These are phyloP conservation scores for Aspergillus fijiensis DNA, from an alignment of 2,329 filamentous ascomycete species.

Conservation along the genomic window DNA sequence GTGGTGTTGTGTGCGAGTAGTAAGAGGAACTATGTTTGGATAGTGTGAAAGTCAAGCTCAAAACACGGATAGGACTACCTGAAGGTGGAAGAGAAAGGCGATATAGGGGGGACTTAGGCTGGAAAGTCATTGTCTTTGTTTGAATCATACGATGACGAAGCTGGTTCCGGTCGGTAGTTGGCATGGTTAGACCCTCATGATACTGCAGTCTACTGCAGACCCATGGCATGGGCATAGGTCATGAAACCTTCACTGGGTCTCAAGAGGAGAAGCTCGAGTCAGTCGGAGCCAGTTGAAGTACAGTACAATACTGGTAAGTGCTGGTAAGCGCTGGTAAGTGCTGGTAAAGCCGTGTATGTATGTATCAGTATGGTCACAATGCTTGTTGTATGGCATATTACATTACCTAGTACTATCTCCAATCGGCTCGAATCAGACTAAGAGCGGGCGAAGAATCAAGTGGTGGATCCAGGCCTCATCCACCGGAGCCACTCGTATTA, in stretches of 20 bases:
- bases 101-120: too few species aligned
- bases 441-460: constrained; percentile 12
- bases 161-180: not conserved
- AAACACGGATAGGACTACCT: not conserved
- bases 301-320: too few species aligned
- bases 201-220: too few species aligned
- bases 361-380: not conserved
- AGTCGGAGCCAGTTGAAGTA: not conserved
- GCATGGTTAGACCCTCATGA: not conserved
- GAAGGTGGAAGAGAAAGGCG: not conserved
- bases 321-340: not conserved
- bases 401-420: constrained; percentile 2
- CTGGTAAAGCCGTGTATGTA: not conserved
- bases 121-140: not conserved
- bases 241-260: not conserved
- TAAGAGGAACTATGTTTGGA: not conserved
- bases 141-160: not conserved
- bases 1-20: constrained; percentile 18
- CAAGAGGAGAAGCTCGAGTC: not conserved
- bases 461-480: constrained; percentile 3
- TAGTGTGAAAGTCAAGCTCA: constrained; percentile 6
- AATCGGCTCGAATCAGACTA: constrained; percentile 9
- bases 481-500: not conserved
- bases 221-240: not conserved
- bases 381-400: not conserved